phyloP scores from a whole-genome alignment of 192 early-diverging fungal species.

The Rhizoclosmatium sp. region DNA sequence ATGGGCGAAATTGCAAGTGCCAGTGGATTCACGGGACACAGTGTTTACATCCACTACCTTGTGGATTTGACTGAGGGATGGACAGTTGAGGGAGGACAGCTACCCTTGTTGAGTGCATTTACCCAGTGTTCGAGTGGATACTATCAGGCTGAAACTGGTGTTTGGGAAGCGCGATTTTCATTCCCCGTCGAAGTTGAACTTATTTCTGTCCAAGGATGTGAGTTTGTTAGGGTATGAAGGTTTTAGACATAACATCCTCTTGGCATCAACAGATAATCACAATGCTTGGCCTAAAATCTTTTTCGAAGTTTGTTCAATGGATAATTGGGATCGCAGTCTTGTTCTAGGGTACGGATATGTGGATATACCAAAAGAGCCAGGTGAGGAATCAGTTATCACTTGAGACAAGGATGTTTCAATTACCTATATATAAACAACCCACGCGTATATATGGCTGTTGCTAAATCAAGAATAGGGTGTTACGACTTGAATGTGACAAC shows the following conservation, averaged over 20 bases:
- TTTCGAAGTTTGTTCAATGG: slow-evolving; percentile 49
- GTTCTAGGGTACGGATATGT: slow-evolving; percentile 52
- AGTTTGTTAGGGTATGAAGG: neutral
- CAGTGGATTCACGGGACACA: slow-evolving; percentile 19
- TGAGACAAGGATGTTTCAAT: too few species aligned
- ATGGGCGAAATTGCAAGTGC: slow-evolving; percentile 34
- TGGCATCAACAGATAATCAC: slow-evolving; percentile 13
- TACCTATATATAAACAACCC: neutral
- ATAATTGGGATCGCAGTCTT: slow-evolving; percentile 48
- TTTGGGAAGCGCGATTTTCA: slow-evolving; percentile 21
- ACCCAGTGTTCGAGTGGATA: slow-evolving; percentile 19
- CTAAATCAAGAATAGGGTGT: slow-evolving; percentile 35
- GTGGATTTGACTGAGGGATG: slow-evolving; percentile 40
- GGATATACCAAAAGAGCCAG: slow-evolving; percentile 42
- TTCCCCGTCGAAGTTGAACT: slow-evolving; percentile 31
- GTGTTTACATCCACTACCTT: slow-evolving; percentile 36
- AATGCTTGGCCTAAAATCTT: slow-evolving; percentile 42
- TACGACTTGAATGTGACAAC: slow-evolving; percentile 38
- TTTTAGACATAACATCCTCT: neutral
- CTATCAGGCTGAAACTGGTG: neutral
- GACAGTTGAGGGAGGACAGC: slow-evolving; percentile 25
- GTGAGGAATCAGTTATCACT: slow-evolving; percentile 20
- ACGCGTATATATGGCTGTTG: neutral
- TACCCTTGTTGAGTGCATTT: slow-evolving; percentile 20
- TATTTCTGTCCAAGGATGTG: slow-evolving; percentile 26